Conservation (phyloP, 164 flowering plant species). For the Stephania japonica region DNA sequence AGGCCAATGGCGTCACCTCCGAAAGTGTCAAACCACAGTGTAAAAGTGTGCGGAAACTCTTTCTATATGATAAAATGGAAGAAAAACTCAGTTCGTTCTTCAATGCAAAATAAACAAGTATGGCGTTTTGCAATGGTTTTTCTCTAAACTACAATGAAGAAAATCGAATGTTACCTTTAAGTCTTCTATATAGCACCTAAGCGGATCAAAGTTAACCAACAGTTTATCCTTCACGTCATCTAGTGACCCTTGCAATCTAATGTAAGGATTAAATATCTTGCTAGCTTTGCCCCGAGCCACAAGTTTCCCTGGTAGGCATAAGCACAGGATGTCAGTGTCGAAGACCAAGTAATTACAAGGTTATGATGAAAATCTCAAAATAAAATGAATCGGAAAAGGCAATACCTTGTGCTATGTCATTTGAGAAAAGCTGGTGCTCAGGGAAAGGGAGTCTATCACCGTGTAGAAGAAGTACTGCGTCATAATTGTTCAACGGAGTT, state of each 20-base stretch:
- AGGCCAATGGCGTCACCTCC: conserved; percentile 94
- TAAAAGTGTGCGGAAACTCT: conserved; percentile 47
- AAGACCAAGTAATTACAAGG: background rate
- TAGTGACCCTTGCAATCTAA: conserved; percentile 36
- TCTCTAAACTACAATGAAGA: background rate
- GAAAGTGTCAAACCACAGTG: conserved; percentile 82
- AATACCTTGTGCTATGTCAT: conserved; percentile 63
- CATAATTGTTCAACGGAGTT: conserved; percentile 84
- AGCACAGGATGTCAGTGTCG: background rate
- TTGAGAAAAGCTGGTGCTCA: conserved; percentile 72
- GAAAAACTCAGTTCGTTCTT: background rate
- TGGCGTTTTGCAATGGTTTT: background rate
- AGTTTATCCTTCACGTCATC: conserved; percentile 47
- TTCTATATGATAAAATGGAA: conserved; percentile 32
- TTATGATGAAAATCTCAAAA: too few species aligned
- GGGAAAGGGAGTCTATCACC: conserved; percentile 71
- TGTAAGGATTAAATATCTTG: conserved; percentile 56
- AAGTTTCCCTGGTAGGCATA: conserved; percentile 41
- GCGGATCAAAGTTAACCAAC: conserved; percentile 83
- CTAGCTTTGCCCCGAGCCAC: conserved; percentile 65
- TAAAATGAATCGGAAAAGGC: background rate
- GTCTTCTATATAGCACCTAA: conserved; percentile 55
- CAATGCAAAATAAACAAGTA: background rate
- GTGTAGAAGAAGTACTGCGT: conserved; percentile 88
- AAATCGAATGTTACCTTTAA: conserved; percentile 45